Percentiles rank a stretch among this genome's conserved stretches.
Evolutionary conservation across 2,329 filamentous ascomycete species (phyloP).

Genomic region (Hymenoscyphus fructigenus): DNA sequence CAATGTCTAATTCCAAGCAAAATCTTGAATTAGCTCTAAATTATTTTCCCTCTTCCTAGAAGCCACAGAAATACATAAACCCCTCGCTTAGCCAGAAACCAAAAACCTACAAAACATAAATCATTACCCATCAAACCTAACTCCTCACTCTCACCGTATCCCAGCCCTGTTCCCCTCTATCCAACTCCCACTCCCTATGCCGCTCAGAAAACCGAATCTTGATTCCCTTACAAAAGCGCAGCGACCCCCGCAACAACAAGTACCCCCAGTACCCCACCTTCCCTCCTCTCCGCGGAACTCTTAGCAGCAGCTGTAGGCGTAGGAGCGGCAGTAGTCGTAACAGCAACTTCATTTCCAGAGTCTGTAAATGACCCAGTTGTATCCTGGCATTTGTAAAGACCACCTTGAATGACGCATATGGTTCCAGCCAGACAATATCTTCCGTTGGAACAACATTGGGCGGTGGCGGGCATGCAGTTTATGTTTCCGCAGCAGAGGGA

Average conservation of each 20-base stretch:
- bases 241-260: slow-evolving; percentile 1
- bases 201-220: too few species aligned
- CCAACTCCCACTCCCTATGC: too few species aligned
- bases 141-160: too few species aligned
- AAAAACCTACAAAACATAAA: too few species aligned
- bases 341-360: neutral
- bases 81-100: too few species aligned
- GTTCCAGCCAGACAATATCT: slow-evolving; percentile 4
- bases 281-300: neutral
- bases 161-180: too few species aligned
- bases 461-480: slow-evolving; percentile 5
- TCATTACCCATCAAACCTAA: too few species aligned
- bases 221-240: neutral
- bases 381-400: neutral
- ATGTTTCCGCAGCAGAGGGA: slow-evolving; percentile 8
- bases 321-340: neutral
- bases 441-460: slow-evolving; percentile 9
- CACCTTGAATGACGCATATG: neutral
- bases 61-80: too few species aligned
- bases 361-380: neutral
- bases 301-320: neutral
- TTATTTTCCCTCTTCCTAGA: too few species aligned
- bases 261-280: neutral
- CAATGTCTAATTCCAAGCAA: too few species aligned
- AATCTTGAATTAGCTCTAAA: too few species aligned